Evolutionary conservation across 345 rosid genomes (phyloP), one percentile per base, ranked within the genome.

Genomic region (Xanthoceras sorbifolium): DNA sequence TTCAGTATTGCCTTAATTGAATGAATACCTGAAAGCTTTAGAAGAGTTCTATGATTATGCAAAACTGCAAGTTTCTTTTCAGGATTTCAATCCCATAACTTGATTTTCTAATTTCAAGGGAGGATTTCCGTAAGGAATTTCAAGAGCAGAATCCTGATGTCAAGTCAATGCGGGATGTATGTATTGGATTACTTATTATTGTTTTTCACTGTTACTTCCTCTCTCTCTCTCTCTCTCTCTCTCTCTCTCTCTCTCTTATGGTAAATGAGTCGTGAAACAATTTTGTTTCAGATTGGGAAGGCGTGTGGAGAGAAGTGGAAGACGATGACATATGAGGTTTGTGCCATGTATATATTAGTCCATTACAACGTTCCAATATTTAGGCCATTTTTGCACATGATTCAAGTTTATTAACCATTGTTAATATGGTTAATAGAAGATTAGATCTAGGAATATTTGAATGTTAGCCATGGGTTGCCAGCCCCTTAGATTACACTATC

Each of bases 281-380:
- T 6, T 73, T 67, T 17, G 71, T 69, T 82, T 60, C 77, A 93
- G 99, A 85, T 95, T 86, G 98, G 99, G 25, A 93, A 92, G 90
- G 93, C 97, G 75, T 90, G 98, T 82, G 98, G 99, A 77, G 98
- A 89, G 84, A 93, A 90, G 87, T 95, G 99, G 99, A 93, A 90
- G 79, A 86, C 88, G 6, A 92, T 95, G 97, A 86, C 88, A 2
- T 92, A 86, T 28, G 97, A 95, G 91, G 99, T 88, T 46, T 71
- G 87, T 85, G 71, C 67, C n/a, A 18, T 48, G 73, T 73, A 28
- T 48, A 26, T 70, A 5, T 64, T 38, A 34, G 63, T 64, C 67
- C 12, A 57, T 26, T 9, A 75, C 9, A 20, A 44, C 46, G n/a
- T n/a, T 42, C 3, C 10, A 42, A 10, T 42, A 3, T 2, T 42